Percentiles rank a stretch among this genome's conserved stretches.
These are phyloP conservation scores for Linanthus parryae DNA, from an alignment of 148 eudicot species.

Conservation along the genomic window DNA sequence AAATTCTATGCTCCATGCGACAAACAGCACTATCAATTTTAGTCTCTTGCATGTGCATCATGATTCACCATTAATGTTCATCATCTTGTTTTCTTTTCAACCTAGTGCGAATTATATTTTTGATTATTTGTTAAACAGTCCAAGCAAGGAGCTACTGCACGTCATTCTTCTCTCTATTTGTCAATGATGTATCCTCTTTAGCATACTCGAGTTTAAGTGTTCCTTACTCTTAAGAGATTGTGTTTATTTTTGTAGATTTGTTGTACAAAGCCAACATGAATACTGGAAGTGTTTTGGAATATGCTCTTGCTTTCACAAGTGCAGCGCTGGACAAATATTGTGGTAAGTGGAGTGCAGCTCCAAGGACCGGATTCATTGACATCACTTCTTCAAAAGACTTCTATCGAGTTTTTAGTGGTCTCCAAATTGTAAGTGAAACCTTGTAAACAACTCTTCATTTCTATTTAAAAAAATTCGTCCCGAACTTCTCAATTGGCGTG, in stretches of 20 bases:
- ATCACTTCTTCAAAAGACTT: constrained; percentile 96
- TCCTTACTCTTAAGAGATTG: neutral
- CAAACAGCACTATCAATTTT: neutral
- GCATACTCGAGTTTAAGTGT: neutral
- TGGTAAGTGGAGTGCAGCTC: constrained; percentile 87
- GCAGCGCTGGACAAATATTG: constrained; percentile 94
- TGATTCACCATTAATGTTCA: too few relatives aligned
- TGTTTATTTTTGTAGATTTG: constrained; percentile 49
- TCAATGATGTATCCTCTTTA: too few relatives aligned
- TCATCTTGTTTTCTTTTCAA: too few relatives aligned
- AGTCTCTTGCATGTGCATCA: neutral
- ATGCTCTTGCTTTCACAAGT: constrained; percentile 91
- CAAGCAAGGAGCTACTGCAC: too few relatives aligned
- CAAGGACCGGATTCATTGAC: constrained; percentile 93
- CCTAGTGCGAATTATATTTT: neutral
- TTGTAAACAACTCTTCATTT: neutral
- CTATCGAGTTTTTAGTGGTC: constrained; percentile 92
- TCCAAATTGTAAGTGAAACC: constrained; percentile 77
- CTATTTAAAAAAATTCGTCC: too few relatives aligned
- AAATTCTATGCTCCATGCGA: too few relatives aligned
- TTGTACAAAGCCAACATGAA: constrained; percentile 83
- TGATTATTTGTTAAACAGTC: too few relatives aligned
- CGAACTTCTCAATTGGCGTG: too few relatives aligned
- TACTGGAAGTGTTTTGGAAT: constrained; percentile 94
- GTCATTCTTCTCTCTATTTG: too few relatives aligned